Evolutionary conservation across 257 asterid species (phyloP), one percentile per base, ranked within the genome.

Genomic region (Fraxinus anomala): DNA sequence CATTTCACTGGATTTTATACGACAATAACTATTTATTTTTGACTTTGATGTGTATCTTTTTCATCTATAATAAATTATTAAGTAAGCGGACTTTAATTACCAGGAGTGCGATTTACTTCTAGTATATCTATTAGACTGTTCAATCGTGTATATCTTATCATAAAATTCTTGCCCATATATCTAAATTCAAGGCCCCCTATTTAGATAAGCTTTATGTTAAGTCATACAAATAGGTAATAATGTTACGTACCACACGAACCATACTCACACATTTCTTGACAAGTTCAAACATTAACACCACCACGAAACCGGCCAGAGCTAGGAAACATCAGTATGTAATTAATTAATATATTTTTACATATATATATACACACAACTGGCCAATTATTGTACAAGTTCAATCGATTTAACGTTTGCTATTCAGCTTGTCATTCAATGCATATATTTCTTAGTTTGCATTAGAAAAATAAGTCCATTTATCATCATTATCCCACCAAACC

Each of bases 271-370:
- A 77, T 49, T 70, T 70, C 81, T 88, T 83, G 94, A 88, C 91
- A 81, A 70, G 61, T 91, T 91, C 96, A 89, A 91, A 88, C 92
- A 82, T 85, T 71, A 76, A 83, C 51, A 70, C 81, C 85, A 83
- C 78, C 81, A 79, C 91, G 83, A 85, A 87, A 87, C 87, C 91
- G 91, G 86, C 89, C 40, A 79, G 14, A 23, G 76, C 73, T 31
- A 34, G 66, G 49, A 76, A 78, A 40, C 70, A 28, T 36, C 74
- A 59, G 79, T 73, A 34, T 77, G 81, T 85, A 73, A 49, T 72
- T 68, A 75, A 78, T 67, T 33, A 75, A 77, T 42, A 42, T 69
- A 28, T 63, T 11, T 73, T 17, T 81, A 49, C 28, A 76, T 74
- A 65, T 77, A 76, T 24, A 19, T 26, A 77, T n/a, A 59, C 12